A percentile compares a stretch with the other conserved stretches of the same genome.
These are phyloP conservation scores for Globisporangium okanoganense DNA, from an alignment of 352 stramenopile species.

Conservation along the genomic window DNA sequence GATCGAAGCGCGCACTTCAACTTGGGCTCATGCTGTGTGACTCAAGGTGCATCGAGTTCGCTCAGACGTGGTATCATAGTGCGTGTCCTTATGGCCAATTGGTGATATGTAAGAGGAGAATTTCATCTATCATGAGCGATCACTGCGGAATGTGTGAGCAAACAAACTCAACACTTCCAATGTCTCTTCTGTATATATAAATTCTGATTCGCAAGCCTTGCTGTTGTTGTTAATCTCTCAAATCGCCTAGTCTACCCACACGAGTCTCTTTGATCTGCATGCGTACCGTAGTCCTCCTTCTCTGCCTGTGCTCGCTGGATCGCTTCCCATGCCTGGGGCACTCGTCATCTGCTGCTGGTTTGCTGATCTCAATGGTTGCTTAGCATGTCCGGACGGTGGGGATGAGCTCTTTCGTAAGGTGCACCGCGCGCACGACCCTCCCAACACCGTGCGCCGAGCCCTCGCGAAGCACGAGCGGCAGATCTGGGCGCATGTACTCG, in stretches of 20 bases:
- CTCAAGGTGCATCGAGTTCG: no score
- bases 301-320: not conserved
- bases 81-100: no score
- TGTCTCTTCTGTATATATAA: not conserved
- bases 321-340: no score
- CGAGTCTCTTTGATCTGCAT: not conserved
- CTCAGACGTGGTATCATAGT: no score
- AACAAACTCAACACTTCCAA: no score
- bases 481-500: conserved; percentile 75
- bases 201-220: not conserved
- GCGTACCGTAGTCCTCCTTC: not conserved
- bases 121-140: no score
- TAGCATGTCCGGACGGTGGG: conserved; percentile 49
- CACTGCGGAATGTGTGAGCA: no score
- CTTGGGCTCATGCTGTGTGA: no score
- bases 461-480: conserved; percentile 73
- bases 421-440: conserved; percentile 57
- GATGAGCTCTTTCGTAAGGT: conserved; percentile 35
- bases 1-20: no score
- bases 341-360: not conserved
- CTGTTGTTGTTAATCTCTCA: not conserved
- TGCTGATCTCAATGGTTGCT: conserved; percentile 1
- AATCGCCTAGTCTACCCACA: not conserved
- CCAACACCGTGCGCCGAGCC: conserved; percentile 63
- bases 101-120: no score